phyloP scores from a whole-genome alignment of 176 grass and related monocot species.

The Eleusine indica region DNA sequence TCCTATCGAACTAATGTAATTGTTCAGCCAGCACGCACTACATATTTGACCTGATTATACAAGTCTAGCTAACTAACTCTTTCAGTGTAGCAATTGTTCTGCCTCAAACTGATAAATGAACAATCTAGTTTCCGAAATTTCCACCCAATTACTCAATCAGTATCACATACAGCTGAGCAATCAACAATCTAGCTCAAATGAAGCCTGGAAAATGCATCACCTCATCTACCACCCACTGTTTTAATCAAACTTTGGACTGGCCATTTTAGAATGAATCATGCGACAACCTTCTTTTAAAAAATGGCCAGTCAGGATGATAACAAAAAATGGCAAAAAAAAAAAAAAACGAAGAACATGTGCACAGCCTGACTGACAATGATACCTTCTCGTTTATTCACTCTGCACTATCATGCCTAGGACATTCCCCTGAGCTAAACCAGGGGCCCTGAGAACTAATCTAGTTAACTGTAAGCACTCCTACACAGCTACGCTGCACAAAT shows the following conservation, averaged over 20 bases:
- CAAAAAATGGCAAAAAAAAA: not conserved
- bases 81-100: not conserved
- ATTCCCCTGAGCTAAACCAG: not conserved
- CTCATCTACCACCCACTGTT: not conserved
- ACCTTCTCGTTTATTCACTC: not conserved
- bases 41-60: conserved; percentile 8
- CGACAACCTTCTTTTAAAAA: not conserved
- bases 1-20: not conserved
- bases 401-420: not conserved
- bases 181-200: no score
- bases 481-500: not conserved
- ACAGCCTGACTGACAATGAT: not conserved
- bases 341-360: not conserved
- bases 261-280: not conserved
- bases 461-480: not conserved
- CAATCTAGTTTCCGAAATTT: not conserved
- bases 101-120: not conserved
- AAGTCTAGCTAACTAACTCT: not conserved
- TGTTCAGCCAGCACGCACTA: not conserved
- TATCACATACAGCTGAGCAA: no score
- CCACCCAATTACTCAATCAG: no score
- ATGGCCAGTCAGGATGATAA: no score
- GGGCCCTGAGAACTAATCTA: not conserved
- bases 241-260: not conserved
- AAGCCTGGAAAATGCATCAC: not conserved